phyloP scores from a whole-genome alignment of 2,329 filamentous ascomycete genomes.

The Pseudogymnoascus sp. region DNA sequence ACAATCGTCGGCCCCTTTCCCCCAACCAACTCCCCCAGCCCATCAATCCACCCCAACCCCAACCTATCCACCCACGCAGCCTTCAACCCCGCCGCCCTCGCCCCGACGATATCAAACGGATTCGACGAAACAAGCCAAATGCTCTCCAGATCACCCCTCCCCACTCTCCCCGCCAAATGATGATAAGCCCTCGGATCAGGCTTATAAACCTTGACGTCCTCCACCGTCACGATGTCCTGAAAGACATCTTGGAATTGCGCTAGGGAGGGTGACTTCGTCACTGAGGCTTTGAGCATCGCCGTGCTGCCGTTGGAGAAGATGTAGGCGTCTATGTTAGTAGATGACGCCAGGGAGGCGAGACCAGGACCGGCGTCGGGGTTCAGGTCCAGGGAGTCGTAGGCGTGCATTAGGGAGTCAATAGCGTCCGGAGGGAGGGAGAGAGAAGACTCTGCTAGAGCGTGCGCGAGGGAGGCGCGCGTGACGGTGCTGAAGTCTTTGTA shows the following conservation, averaged over 20 bases:
- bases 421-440: constrained; percentile 38
- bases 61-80: constrained; percentile 60
- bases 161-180: constrained; percentile 20
- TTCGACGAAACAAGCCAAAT: constrained; percentile 67
- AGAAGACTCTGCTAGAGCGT: constrained; percentile 54
- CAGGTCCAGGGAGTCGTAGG: constrained; percentile 56
- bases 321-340: constrained; percentile 42
- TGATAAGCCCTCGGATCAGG: constrained; percentile 41
- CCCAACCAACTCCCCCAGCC: constrained; percentile 40
- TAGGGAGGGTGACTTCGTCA: constrained; percentile 50
- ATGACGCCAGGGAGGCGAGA: constrained; percentile 40
- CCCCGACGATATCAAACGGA: constrained; percentile 65
- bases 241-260: constrained; percentile 54
- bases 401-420: constrained; percentile 47
- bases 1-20: constrained; percentile 45
- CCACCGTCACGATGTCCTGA: constrained; percentile 51
- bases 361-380: constrained; percentile 57
- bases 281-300: constrained; percentile 53
- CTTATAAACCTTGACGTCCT: constrained; percentile 56
- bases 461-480: constrained; percentile 52
- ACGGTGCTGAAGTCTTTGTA: constrained; percentile 58
- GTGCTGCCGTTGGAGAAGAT: constrained; percentile 65
- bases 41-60: constrained; percentile 57
- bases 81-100: constrained; percentile 51
- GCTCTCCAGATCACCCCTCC: constrained; percentile 31